Conservation (phyloP, 305 asterid species). For the Fraxinus paxiana region DNA sequence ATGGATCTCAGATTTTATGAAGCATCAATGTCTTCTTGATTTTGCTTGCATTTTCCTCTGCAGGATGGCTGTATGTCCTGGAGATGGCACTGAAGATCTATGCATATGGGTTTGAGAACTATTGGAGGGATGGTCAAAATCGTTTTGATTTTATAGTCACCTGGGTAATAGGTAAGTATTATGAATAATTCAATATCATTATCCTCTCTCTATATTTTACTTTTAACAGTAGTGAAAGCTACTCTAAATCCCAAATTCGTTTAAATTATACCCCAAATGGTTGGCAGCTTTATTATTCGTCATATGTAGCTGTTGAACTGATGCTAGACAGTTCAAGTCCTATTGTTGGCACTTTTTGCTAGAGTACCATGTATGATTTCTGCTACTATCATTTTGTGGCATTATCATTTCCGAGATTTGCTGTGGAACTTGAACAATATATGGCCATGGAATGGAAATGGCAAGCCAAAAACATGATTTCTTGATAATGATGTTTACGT, state of each 20-base stretch:
- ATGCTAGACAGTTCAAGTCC: neutral
- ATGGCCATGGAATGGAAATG: neutral
- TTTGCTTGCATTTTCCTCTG: conserved; percentile 28
- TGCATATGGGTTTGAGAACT: conserved; percentile 74
- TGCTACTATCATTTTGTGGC: neutral
- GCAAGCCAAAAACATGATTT: neutral
- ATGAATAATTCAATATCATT: neutral
- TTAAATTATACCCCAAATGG: neutral
- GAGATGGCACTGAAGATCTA: conserved; percentile 85
- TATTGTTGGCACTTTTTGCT: conserved; percentile 17
- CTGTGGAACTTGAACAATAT: neutral
- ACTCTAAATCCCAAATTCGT: neutral
- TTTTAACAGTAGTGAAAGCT: conserved; percentile 3
- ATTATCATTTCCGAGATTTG: neutral
- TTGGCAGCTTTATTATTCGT: neutral
- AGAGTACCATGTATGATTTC: neutral
- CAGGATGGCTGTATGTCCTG: conserved; percentile 94
- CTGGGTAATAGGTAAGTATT: conserved; percentile 81
- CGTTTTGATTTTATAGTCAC: conserved; percentile 87
- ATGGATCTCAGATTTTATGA: conserved; percentile 6
- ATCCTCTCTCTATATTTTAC: neutral
- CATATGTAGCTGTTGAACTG: neutral
- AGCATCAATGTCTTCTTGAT: conserved; percentile 9
- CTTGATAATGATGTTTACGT: neutral
- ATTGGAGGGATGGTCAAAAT: conserved; percentile 95